A percentile compares a stretch with the other conserved stretches of the same genome.
Conservation (phyloP, 2,329 filamentous ascomycete species). For the Spiromastix sp. region DNA sequence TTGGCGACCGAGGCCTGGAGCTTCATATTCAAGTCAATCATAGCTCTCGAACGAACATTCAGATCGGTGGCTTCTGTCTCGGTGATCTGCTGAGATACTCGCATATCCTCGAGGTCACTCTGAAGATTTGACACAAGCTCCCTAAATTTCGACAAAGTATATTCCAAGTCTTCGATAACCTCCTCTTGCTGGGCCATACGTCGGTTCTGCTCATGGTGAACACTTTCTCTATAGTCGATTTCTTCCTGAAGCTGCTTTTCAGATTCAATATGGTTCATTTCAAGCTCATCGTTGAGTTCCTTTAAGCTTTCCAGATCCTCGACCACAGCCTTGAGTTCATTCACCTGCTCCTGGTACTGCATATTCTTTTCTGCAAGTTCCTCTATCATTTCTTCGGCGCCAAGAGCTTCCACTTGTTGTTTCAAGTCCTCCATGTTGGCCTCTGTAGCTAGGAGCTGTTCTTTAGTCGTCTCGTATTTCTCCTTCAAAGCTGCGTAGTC, state of each 20-base stretch:
- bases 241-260: slow-evolving; percentile 93
- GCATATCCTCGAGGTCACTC: slow-evolving; percentile 80
- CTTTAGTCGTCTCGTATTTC: slow-evolving; percentile 59
- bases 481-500: slow-evolving; percentile 58
- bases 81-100: slow-evolving; percentile 81
- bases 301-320: slow-evolving; percentile 82
- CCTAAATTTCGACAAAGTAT: slow-evolving; percentile 78
- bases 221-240: slow-evolving; percentile 73
- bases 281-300: slow-evolving; percentile 89
- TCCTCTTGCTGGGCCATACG: slow-evolving; percentile 67
- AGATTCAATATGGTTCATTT: slow-evolving; percentile 83
- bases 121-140: slow-evolving; percentile 81
- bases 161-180: slow-evolving; percentile 75
- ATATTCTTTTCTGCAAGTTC: slow-evolving; percentile 82
- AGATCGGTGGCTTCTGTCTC: slow-evolving; percentile 89
- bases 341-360: slow-evolving; percentile 69
- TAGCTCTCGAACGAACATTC: slow-evolving; percentile 75
- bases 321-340: slow-evolving; percentile 69
- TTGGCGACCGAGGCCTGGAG: slow-evolving; percentile 83
- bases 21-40: slow-evolving; percentile 95
- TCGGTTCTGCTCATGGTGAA: slow-evolving; percentile 73
- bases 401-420: slow-evolving; percentile 81
- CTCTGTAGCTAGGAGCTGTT: slow-evolving; percentile 63
- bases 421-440: slow-evolving; percentile 72
- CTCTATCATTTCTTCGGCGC: slow-evolving; percentile 89